Percentiles rank a stretch among this genome's conserved stretches.
Evolutionary conservation across 495 filamentous ascomycete genomes (phyloP).

Genomic region (Apiosordaria backusii): DNA sequence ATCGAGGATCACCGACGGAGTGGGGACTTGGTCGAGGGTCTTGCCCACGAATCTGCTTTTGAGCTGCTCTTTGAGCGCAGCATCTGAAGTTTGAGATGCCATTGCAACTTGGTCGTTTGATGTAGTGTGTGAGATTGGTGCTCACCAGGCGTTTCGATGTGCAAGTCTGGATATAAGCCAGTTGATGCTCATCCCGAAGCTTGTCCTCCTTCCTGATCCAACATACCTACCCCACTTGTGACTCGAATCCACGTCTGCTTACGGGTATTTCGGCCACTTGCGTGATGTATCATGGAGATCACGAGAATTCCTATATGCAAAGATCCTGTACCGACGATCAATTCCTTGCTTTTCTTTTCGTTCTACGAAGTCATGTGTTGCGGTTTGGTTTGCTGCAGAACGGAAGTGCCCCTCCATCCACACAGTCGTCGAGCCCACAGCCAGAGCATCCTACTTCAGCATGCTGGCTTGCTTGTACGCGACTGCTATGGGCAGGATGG

Average conservation of each 20-base stretch:
- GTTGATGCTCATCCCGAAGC: neutral
- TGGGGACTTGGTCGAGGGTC: slow-evolving; percentile 56
- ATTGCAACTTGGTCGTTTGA: neutral
- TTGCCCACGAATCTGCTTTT: slow-evolving; percentile 57
- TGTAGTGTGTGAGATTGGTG: neutral
- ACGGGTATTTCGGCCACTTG: neutral
- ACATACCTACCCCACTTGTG: neutral
- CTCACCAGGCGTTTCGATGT: neutral
- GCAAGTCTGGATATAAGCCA: neutral
- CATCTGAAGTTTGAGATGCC: neutral
- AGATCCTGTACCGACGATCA: neutral
- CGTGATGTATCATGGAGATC: neutral
- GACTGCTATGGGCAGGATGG: too few relatives aligned
- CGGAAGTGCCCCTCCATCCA: neutral
- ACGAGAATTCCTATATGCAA: neutral
- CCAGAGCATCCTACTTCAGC: too few relatives aligned
- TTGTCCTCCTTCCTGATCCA: neutral
- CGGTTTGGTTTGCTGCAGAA: too few relatives aligned
- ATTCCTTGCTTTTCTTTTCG: neutral
- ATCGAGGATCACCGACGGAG: slow-evolving; percentile 70
- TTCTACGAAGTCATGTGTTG: neutral
- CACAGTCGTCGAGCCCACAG: neutral
- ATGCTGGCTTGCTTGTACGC: too few relatives aligned
- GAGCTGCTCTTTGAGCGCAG: slow-evolving; percentile 41
- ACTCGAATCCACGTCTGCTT: neutral